These are phyloP conservation scores for Rhodotorula sp. DNA, from an alignment of 1,284 basidiomycete genomes.

Conservation along the genomic window DNA sequence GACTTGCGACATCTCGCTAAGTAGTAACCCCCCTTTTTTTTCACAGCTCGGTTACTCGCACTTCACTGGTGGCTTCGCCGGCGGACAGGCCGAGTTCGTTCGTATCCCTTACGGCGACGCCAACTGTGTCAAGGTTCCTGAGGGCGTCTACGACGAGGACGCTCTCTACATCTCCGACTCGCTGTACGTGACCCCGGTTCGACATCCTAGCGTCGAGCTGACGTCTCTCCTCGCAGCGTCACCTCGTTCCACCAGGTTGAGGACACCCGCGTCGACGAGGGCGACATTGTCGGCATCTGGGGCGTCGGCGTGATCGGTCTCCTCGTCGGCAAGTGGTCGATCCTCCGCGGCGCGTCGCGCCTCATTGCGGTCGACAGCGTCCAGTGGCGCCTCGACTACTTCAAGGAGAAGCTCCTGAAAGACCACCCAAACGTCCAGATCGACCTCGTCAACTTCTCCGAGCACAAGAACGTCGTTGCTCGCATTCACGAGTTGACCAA, in stretches of 20 bases:
- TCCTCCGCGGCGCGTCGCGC: constrained; percentile 66
- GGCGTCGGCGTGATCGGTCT: not conserved
- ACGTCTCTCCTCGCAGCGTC: constrained; percentile 54
- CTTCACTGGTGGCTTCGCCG: constrained; percentile 70
- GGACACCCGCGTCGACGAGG: constrained; percentile 65
- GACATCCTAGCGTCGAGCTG: constrained; percentile 54
- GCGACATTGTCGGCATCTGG: constrained; percentile 67
- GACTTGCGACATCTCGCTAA: not conserved
- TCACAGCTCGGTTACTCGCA: constrained; percentile 57
- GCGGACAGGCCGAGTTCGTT: constrained; percentile 67
- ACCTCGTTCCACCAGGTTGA: constrained; percentile 67
- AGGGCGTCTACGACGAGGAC: constrained; percentile 62
- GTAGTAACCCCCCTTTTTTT: no score
- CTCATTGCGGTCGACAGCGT: constrained; percentile 70
- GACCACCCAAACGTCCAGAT: constrained; percentile 51
- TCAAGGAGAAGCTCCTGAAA: constrained; percentile 52
- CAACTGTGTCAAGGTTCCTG: constrained; percentile 68
- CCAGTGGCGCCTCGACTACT: constrained; percentile 62
- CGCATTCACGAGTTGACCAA: constrained; percentile 41
- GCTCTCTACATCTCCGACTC: constrained; percentile 43
- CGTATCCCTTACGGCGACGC: constrained; percentile 48
- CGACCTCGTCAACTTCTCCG: constrained; percentile 64
- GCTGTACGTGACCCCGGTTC: constrained; percentile 44
- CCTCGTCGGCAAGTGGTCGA: constrained; percentile 54
- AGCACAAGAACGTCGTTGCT: constrained; percentile 59